Base-by-base conservation (phyloP, 1,284 basidiomycete species). In the Ustilago bromivora region DNA sequence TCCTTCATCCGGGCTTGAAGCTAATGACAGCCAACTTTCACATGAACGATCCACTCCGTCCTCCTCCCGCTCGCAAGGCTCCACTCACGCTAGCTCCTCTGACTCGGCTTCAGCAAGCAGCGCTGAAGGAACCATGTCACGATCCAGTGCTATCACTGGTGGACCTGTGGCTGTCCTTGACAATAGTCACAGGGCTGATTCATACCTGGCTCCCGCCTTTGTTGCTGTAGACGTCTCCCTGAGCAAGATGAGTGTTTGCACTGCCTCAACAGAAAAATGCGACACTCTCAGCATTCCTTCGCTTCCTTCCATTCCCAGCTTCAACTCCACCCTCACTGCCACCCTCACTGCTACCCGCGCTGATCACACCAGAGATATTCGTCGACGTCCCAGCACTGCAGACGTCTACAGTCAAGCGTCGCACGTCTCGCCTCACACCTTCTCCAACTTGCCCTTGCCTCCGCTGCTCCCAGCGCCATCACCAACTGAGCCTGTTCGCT, bases 371-470 rank as follows among this genome's bases (percentile, higher is more conserved):
- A 49, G 60, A 31, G 47, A 62, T 2, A 17, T 66, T 19, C 61
- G 61, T 53, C 67, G 64, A 17, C 73, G 73, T 32, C 73, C 73
- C 23, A 76, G 73, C 31, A 76, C 73, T 5, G 73, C 73, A 28
- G 73, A 76, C 57, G 73, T 76, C 35, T 76, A 71, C 54, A 67
- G 67, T 19, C 67, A 71, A 36, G 47, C 51, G 38, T 41, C 41
- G 0, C 71, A 49, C 8, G 32, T 61, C 8, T 68, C 66, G 31
- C 59, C 71, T n/a, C 35, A 41, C 13, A 47, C 71, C 1, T 31
- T 61, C 31, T 28, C 61, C 15, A 43, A 43, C 23, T 0, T 55
- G 47, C 56, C 36, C 4, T 38, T 59, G 23, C 67, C 58, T 3
- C 38, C 56, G 4, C 11, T 23, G 17, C 57, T 36, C 23, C 58